These are phyloP conservation scores for Saturnispora silvae DNA, from an alignment of 805 yeast species.

Conservation along the genomic window DNA sequence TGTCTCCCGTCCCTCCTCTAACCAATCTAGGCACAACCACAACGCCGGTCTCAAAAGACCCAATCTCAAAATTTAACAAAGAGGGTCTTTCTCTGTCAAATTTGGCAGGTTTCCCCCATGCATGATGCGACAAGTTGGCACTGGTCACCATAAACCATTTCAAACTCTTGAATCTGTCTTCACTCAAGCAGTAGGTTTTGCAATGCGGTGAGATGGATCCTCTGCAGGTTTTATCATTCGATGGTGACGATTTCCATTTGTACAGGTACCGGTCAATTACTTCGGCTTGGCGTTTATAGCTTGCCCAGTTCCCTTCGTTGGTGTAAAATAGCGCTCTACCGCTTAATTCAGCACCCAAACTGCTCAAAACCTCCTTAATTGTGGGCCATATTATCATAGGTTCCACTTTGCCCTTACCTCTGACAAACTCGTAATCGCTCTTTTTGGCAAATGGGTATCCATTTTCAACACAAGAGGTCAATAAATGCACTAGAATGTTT, in stretches of 20 bases:
- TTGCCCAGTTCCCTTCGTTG: constrained; percentile 13
- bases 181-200: constrained; percentile 52
- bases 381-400: constrained; percentile 29
- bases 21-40: constrained; percentile 29
- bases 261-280: constrained; percentile 34
- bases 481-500: constrained; percentile 37
- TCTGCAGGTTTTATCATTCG: constrained; percentile 19
- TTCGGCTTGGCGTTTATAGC: constrained; percentile 28
- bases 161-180: constrained; percentile 37
- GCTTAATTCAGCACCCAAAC: constrained; percentile 16
- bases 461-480: constrained; percentile 35
- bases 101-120: constrained; percentile 55
- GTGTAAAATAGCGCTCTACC: constrained; percentile 23
- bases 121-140: constrained; percentile 64
- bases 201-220: constrained; percentile 39
- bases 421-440: constrained; percentile 11
- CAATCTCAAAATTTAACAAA: constrained; percentile 25
- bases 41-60: constrained; percentile 47
- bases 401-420: constrained; percentile 10
- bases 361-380: constrained; percentile 16
- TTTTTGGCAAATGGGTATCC: constrained; percentile 16
- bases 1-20: constrained; percentile 8
- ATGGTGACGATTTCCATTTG: constrained; percentile 35
- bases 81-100: constrained; percentile 3
- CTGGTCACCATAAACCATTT: constrained; percentile 69